A percentile compares a stretch with the other conserved stretches of the same genome.
These are phyloP conservation scores for Anisodus tanguticus DNA, from an alignment of 257 asterid species.

Conservation along the genomic window DNA sequence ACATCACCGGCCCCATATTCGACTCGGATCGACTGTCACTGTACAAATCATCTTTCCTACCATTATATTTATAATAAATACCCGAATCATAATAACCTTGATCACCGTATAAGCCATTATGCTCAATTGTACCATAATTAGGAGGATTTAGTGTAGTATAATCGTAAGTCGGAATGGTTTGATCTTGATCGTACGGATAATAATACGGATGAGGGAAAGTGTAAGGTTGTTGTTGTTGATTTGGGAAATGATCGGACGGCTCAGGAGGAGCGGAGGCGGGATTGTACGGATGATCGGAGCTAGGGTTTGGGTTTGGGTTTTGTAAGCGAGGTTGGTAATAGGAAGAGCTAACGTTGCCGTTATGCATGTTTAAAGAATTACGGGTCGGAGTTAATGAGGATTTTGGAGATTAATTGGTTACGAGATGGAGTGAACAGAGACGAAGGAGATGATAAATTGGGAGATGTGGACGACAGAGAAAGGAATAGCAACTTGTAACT, in stretches of 20 bases:
- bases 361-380: constrained; percentile 34
- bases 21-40: constrained; percentile 44
- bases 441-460: constrained; percentile 8
- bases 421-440: constrained; percentile 55
- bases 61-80: constrained; percentile 65
- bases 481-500: too few species aligned
- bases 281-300: constrained; percentile 38
- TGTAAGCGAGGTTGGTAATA: constrained; percentile 54
- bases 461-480: background rate
- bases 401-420: constrained; percentile 23
- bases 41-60: constrained; percentile 48
- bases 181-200: constrained; percentile 42
- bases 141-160: constrained; percentile 27
- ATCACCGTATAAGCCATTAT: constrained; percentile 49
- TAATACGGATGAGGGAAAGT: constrained; percentile 58
- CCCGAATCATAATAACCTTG: constrained; percentile 54
- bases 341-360: constrained; percentile 50
- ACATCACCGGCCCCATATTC: constrained; percentile 48
- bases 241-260: constrained; percentile 38
- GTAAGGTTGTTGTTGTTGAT: constrained; percentile 27
- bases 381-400: background rate
- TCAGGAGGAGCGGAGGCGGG: constrained; percentile 87
- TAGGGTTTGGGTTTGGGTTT: constrained; percentile 40
- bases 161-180: constrained; percentile 41
- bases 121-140: constrained; percentile 22